Evolutionary conservation across 768 basidiomycete species (phyloP).

Genomic region (Royoungia palumana): DNA sequence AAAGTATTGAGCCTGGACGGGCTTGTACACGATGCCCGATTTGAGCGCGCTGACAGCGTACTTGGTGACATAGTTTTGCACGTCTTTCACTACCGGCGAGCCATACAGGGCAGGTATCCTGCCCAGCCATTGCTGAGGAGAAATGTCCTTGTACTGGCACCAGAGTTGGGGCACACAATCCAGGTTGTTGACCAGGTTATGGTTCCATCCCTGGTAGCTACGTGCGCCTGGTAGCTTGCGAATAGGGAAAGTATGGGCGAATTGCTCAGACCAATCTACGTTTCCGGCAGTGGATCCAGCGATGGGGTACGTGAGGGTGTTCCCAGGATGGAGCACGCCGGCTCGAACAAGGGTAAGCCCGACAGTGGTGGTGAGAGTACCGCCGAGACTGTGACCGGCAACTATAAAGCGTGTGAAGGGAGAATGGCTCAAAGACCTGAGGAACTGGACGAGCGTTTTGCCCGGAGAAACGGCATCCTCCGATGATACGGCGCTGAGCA

Average conservation of each 20-base stretch:
- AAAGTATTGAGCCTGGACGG: constrained; percentile 8
- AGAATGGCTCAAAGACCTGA: not conserved
- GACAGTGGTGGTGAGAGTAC: constrained; percentile 7
- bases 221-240: not conserved
- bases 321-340: not conserved
- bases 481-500: constrained; percentile 1
- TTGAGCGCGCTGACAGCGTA: not conserved
- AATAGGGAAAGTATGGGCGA: not conserved
- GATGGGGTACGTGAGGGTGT: constrained; percentile 1
- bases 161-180: constrained; percentile 16
- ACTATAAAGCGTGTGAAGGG: not conserved
- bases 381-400: constrained; percentile 13
- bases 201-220: constrained; percentile 16
- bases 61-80: not conserved
- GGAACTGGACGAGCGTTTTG: constrained; percentile 8
- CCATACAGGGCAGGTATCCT: constrained; percentile 16
- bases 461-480: not conserved
- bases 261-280: constrained; percentile 1
- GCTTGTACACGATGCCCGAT: constrained; percentile 4
- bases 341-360: constrained; percentile 7
- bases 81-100: not conserved
- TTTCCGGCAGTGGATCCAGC: constrained; percentile 7
- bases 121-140: constrained; percentile 8
- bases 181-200: constrained; percentile 15
- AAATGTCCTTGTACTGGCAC: not conserved